A percentile compares a stretch with the other conserved stretches of the same genome.
These are phyloP conservation scores for Avena eriantha DNA, from an alignment of 176 grass and related monocot species.

Conservation along the genomic window DNA sequence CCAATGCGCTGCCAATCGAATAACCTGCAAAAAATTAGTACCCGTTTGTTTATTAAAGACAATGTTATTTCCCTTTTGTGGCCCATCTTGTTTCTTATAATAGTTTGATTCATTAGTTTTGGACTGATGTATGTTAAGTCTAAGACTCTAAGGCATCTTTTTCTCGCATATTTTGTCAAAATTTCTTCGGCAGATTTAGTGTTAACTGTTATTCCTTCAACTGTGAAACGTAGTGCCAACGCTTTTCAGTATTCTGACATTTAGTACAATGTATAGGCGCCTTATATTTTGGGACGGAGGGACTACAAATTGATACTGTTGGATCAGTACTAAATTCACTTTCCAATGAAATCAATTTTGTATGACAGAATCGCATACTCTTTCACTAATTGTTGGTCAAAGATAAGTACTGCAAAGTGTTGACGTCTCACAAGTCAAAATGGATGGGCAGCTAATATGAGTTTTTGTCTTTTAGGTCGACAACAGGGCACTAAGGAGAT, in stretches of 20 bases:
- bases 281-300: no score
- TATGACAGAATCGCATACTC: constrained; percentile 1
- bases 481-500: not conserved
- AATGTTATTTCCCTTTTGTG: not conserved
- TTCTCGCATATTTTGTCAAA: not conserved
- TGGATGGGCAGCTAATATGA: not conserved
- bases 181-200: not conserved
- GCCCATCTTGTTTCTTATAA: not conserved
- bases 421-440: not conserved
- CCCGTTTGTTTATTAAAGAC: no score
- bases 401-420: not conserved
- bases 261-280: not conserved
- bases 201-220: constrained; percentile 1
- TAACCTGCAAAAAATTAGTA: no score
- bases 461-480: constrained; percentile 7
- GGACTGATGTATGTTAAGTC: not conserved
- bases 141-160: not conserved
- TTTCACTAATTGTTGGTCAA: constrained; percentile 2
- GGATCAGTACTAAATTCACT: not conserved
- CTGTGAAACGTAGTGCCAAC: not conserved
- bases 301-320: not conserved
- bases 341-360: not conserved
- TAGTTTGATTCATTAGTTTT: constrained; percentile 2
- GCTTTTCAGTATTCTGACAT: not conserved
- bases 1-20: no score